Conservation (phyloP, 192 early-diverging fungal genomes). For the Thoreauomyces humboldtii region DNA sequence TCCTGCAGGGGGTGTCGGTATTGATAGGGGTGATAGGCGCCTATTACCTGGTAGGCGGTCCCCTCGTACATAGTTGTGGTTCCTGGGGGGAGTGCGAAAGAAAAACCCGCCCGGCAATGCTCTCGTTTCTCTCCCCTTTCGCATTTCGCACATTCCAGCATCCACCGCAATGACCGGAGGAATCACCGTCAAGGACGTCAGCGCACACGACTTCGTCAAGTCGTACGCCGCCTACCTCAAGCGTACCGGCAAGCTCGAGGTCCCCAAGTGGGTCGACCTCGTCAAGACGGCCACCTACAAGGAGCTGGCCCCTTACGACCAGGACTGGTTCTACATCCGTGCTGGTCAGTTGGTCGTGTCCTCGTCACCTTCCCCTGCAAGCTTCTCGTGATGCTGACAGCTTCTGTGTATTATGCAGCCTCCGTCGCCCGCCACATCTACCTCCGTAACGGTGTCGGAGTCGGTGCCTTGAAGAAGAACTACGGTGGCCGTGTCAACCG, state of each 20-base stretch:
- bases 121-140: too few relatives aligned
- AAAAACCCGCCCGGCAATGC: too few relatives aligned
- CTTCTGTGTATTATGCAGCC: slow-evolving; percentile 6
- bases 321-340: slow-evolving; percentile 99
- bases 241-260: slow-evolving; percentile 96
- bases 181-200: slow-evolving; percentile 97
- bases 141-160: too few relatives aligned
- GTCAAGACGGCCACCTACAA: slow-evolving; percentile 98
- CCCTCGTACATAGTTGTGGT: too few relatives aligned
- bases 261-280: slow-evolving; percentile 98
- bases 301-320: slow-evolving; percentile 97
- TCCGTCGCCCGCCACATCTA: slow-evolving; percentile 92
- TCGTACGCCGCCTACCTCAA: slow-evolving; percentile 99
- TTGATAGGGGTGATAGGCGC: too few relatives aligned
- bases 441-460: slow-evolving; percentile 89
- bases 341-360: slow-evolving; percentile 55
- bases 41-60: too few relatives aligned
- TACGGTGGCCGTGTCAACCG: slow-evolving; percentile 92
- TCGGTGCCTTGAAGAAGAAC: slow-evolving; percentile 91
- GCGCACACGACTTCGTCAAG: slow-evolving; percentile 91
- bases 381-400: too few relatives aligned
- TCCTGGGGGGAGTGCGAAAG: too few relatives aligned
- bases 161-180: slow-evolving; percentile 42
- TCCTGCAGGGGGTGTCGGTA: too few relatives aligned
- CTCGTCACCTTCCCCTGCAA: not conserved